phyloP scores from a whole-genome alignment of 1,284 basidiomycete species.

The Sporisorium exsertum region DNA sequence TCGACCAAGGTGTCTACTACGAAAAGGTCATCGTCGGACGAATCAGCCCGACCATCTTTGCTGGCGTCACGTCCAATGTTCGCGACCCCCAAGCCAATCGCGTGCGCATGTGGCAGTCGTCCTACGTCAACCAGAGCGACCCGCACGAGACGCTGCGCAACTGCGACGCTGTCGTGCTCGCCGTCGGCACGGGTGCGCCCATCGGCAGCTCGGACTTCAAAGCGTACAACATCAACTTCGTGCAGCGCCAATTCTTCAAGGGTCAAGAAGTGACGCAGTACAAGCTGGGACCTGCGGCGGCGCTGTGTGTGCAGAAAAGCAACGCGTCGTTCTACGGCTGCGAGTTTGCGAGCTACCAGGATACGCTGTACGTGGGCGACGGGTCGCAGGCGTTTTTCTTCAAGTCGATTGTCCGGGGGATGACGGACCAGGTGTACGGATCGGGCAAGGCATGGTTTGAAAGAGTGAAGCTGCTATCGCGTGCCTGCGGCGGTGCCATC shows the following conservation, averaged over 20 bases:
- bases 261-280: slow-evolving; percentile 24
- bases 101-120: slow-evolving; percentile 38
- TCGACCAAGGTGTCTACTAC: slow-evolving; percentile 35
- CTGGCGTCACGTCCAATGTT: slow-evolving; percentile 20
- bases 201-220: slow-evolving; percentile 26
- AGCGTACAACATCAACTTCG: slow-evolving; percentile 48
- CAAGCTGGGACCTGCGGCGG: slow-evolving; percentile 39
- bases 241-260: slow-evolving; percentile 24
- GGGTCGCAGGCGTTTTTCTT: slow-evolving; percentile 29
- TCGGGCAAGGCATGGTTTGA: slow-evolving; percentile 46
- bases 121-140: slow-evolving; percentile 41
- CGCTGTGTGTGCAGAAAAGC: slow-evolving; percentile 23
- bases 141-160: slow-evolving; percentile 11
- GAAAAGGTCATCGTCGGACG: slow-evolving; percentile 35
- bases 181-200: slow-evolving; percentile 18
- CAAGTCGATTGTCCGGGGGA: slow-evolving; percentile 22
- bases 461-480: slow-evolving; percentile 15
- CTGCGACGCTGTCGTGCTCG: slow-evolving; percentile 36
- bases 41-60: slow-evolving; percentile 25
- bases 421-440: slow-evolving; percentile 48
- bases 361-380: slow-evolving; percentile 29
- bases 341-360: slow-evolving; percentile 36
- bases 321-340: slow-evolving; percentile 42
- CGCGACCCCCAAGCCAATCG: slow-evolving; percentile 11
- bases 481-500: slow-evolving; percentile 36